Base-by-base conservation (phyloP, 148 eudicot species). In the Vaccinium darrowii region DNA sequence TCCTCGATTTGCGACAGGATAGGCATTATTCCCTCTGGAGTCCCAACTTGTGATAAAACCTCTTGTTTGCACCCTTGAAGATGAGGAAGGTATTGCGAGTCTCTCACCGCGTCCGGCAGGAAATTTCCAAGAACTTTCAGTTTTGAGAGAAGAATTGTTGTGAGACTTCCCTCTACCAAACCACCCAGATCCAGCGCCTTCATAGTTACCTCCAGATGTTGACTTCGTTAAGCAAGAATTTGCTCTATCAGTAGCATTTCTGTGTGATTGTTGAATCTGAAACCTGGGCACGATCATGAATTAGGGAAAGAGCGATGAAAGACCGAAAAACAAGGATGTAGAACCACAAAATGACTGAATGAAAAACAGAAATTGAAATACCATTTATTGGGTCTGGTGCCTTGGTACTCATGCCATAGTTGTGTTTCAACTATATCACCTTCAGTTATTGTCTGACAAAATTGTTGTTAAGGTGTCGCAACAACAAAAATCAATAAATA, bases 391-490 rank as follows among this genome's bases (percentile, higher is more conserved):
- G 56, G 56, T 53, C 13, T 21, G 75, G 56, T 56, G 33, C 73
- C 53, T 47, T 62, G 12, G 52, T 2, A 4, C 27, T 85, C 80
- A 50, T 87, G 89, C 89, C 89, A 87, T 2, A 87, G 83, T 14
- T 82, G 50, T 5, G 80, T 82, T 53, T 87, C 89, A 1, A 13
- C 14, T 12, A 85, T 69, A 30, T 82, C 85, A 30, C 51, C 79
- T 77, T 85, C 62, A 30, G 11, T 36, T 30, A 85, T 80, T 3
- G 56, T 82, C 84, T 87, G 80, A 25, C 71, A 36, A 39, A 51
- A 12, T 18, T 4, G 4, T 39, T 76, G n/a, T 5, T 15, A 0
- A 51, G 13, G 52, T 9, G 25, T 11, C 14, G 39, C 3, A 36
- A 10, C 14, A 8, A 11, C 47, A 43, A 43, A 43, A 43, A 43